Conservation (phyloP, 2,329 filamentous ascomycete genomes). For the Lecanicillium sp. region DNA sequence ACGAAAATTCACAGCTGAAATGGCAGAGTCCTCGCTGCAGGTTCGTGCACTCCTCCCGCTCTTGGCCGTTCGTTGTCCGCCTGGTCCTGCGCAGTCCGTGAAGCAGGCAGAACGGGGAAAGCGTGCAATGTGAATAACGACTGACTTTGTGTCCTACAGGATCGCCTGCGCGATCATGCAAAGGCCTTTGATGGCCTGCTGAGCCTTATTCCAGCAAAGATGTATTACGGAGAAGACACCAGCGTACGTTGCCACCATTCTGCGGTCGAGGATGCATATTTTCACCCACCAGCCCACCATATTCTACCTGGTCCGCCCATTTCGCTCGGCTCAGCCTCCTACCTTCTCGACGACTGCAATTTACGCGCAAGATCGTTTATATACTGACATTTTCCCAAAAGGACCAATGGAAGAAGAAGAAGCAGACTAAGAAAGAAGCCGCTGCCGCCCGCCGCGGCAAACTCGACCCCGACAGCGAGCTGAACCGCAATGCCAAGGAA, state of each 20-base stretch:
- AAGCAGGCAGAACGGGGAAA: background rate
- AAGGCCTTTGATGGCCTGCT: constrained; percentile 81
- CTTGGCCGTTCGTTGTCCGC: constrained; percentile 22
- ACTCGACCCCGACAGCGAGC: constrained; percentile 78
- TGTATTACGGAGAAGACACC: constrained; percentile 82
- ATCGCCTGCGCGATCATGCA: constrained; percentile 50
- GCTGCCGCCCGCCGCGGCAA: constrained; percentile 78
- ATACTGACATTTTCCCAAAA: constrained; percentile 26
- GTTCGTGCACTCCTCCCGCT: constrained; percentile 30
- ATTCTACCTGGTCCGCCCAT: no score
- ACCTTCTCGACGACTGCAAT: no score
- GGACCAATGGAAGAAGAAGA: constrained; percentile 91
- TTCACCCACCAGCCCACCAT: no score
- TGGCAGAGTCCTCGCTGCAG: constrained; percentile 40
- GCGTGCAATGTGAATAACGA: background rate
- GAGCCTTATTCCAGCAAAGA: constrained; percentile 81
- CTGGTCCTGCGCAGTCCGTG: background rate
- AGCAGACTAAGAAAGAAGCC: constrained; percentile 88
- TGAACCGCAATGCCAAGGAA: constrained; percentile 79
- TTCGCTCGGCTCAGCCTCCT: no score
- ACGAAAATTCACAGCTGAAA: constrained; percentile 14
- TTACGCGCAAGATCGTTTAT: no score
- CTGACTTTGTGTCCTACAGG: constrained; percentile 25
- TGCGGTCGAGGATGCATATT: background rate
- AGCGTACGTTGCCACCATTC: constrained; percentile 52